A percentile compares a stretch with the other conserved stretches of the same genome.
Evolutionary conservation across 2,329 filamentous ascomycete genomes (phyloP).

Genomic region (Lanzia echinophila): DNA sequence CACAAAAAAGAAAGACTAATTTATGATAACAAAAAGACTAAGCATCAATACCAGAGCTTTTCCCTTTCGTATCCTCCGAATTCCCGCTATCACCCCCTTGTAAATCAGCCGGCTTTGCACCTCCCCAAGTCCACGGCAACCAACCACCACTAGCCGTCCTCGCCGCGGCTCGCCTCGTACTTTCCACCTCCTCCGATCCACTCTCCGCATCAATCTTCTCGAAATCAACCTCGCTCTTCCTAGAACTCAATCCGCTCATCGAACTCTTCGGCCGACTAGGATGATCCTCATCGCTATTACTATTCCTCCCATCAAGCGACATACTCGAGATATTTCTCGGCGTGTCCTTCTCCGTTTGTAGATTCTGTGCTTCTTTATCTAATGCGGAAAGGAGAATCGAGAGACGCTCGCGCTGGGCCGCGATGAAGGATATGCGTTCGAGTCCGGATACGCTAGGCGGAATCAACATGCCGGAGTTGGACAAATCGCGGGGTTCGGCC

Average conservation of each 20-base stretch:
- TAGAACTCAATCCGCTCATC: conserved; percentile 62
- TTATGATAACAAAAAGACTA: not conserved
- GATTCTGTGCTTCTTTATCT: conserved; percentile 66
- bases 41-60: conserved; percentile 18
- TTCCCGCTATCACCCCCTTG: conserved; percentile 10
- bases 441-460: conserved; percentile 61
- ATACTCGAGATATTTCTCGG: conserved; percentile 20
- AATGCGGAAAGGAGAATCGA: conserved; percentile 68
- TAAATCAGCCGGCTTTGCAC: conserved; percentile 9
- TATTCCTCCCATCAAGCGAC: conserved; percentile 26
- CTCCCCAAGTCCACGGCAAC: conserved; percentile 45
- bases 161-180: conserved; percentile 23
- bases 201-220: conserved; percentile 79
- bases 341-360: conserved; percentile 35
- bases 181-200: conserved; percentile 46
- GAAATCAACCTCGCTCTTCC: conserved; percentile 80
- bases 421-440: conserved; percentile 68
- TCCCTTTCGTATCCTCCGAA: conserved; percentile 12
- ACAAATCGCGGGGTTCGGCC: conserved; percentile 38
- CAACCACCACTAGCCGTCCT: conserved; percentile 36
- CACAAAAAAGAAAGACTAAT: too few species aligned
- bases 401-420: conserved; percentile 72
- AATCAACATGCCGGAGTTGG: conserved; percentile 57
- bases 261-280: conserved; percentile 23
- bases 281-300: conserved; percentile 27